Conservation (phyloP, 805 yeast species). For the Cyberlindnera subsufficiens region DNA sequence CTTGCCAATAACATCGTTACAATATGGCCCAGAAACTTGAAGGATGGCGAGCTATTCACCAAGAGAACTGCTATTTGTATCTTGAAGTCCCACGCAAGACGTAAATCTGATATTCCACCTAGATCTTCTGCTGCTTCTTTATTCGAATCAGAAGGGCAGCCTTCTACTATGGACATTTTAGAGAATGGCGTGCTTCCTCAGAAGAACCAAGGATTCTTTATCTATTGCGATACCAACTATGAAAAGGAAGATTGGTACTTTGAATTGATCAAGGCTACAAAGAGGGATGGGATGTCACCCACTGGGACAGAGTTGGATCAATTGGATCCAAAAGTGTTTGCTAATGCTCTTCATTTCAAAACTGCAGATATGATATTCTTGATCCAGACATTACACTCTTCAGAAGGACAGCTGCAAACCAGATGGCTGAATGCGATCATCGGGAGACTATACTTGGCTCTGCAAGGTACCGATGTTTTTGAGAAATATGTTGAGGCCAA, state of each 20-base stretch:
- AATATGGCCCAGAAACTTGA: constrained; percentile 76
- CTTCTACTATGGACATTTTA: constrained; percentile 19
- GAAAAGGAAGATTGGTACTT: constrained; percentile 95
- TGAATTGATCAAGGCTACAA: constrained; percentile 72
- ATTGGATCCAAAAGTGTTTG: constrained; percentile 57
- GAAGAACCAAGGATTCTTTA: constrained; percentile 38
- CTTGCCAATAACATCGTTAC: constrained; percentile 64
- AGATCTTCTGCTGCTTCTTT: constrained; percentile 25
- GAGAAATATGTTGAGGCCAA: constrained; percentile 51
- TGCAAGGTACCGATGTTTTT: constrained; percentile 66
- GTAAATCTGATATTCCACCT: constrained; percentile 27
- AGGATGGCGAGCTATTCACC: constrained; percentile 77
- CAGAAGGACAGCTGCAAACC: constrained; percentile 77
- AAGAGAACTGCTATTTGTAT: constrained; percentile 76
- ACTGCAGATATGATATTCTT: constrained; percentile 68
- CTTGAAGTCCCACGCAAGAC: constrained; percentile 38
- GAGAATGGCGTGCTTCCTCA: constrained; percentile 25
- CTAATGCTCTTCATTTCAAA: constrained; percentile 65
- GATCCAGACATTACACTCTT: constrained; percentile 71
- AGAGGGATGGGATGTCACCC: constrained; percentile 24
- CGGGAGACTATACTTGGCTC: constrained; percentile 75
- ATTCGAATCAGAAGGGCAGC: background rate
- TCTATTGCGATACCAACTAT: constrained; percentile 71
- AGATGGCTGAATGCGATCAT: constrained; percentile 87
- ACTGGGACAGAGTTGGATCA: constrained; percentile 23